Evolutionary conservation across 805 yeast species (phyloP).

Genomic region (Lachancea sp.): DNA sequence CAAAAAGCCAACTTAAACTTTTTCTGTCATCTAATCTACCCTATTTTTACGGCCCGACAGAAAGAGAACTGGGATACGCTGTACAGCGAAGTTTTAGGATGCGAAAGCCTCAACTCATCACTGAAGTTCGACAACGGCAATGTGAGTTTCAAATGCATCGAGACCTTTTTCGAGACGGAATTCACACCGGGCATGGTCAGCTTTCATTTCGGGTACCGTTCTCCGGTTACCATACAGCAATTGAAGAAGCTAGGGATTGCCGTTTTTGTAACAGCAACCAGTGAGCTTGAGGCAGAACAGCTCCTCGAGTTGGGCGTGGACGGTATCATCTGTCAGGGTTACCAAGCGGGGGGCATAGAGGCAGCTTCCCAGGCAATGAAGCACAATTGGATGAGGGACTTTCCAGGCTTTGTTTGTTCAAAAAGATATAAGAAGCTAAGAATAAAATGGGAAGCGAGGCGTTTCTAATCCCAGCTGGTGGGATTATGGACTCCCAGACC

Average conservation of each 20-base stretch:
- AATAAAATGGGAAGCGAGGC: conserved; percentile 8
- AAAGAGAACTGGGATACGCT: conserved; percentile 21
- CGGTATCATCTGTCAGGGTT: conserved; percentile 50
- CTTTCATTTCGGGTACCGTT: conserved; percentile 50
- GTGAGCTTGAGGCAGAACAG: conserved; percentile 36
- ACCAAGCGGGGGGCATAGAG: conserved; percentile 66
- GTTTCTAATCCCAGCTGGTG: conserved; percentile 47
- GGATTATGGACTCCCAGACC: conserved; percentile 35
- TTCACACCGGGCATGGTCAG: conserved; percentile 42
- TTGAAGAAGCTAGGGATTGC: conserved; percentile 36
- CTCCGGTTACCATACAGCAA: conserved; percentile 25
- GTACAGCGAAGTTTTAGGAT: conserved; percentile 9
- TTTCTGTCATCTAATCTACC: conserved; percentile 37
- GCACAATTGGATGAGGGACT: conserved; percentile 33
- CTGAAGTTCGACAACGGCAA: conserved; percentile 9
- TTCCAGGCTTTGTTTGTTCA: conserved; percentile 31
- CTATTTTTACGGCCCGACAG: conserved; percentile 9
- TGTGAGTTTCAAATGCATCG: conserved; percentile 10
- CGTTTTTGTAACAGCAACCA: conserved; percentile 45
- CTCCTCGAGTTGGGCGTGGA: conserved; percentile 35
- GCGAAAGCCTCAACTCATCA: not conserved
- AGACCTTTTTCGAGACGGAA: conserved; percentile 11
- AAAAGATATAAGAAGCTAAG: not conserved
- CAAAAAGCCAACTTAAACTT: conserved; percentile 40
- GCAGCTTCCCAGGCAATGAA: conserved; percentile 35